Evolutionary conservation across 352 stramenopile species (phyloP), one percentile per base, ranked within the genome.

Genomic region (Aphanomyces euteiches): DNA sequence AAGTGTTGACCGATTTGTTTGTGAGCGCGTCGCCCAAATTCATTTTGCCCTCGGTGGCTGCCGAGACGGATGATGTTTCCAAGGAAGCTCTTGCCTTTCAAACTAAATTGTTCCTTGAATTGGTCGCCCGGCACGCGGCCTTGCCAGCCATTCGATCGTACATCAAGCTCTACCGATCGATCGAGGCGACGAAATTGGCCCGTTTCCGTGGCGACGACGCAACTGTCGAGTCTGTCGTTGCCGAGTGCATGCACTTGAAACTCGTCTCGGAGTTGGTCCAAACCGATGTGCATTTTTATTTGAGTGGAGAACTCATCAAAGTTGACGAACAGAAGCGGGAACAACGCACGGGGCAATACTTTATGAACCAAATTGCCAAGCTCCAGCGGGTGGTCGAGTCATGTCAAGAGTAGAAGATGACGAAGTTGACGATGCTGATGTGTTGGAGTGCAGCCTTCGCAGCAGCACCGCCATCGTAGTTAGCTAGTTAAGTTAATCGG

Each of bases 91-190:
- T 80, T 73, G 75, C 90, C 72, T 77, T 89, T 17, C 87, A 96
- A 75, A 80, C 90, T 67, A 84, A 86, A 69, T 76, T 91, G 37
- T 98, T 98, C 69, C 82, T 90, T 56, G 84, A 93, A 45, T 91
- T 98, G 79, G 93, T 98, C 53, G 71, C 77, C 39, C 79, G 84
- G 47, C 90, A 98, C 75, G 77, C 89, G 67, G 85, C 88, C 61
- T 85, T 98, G 61, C 82, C 90, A 50, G 94, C 93, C 72, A 84
- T 99, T 56, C 81, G 94, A 64, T 98, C 90, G 57, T 98, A 98
- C 83, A 85, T 99, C 74, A 98, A 97, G 74, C 81, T 99, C 6
- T 99, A 99, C 82, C 97, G 93, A 6, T 98, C 93, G 54, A 98
- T 99, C 76, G 84, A 88, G 47, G 77, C 98, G 41, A 86, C 85